phyloP scores from a whole-genome alignment of 257 asterid genomes.

The Forsythia suspensa region DNA sequence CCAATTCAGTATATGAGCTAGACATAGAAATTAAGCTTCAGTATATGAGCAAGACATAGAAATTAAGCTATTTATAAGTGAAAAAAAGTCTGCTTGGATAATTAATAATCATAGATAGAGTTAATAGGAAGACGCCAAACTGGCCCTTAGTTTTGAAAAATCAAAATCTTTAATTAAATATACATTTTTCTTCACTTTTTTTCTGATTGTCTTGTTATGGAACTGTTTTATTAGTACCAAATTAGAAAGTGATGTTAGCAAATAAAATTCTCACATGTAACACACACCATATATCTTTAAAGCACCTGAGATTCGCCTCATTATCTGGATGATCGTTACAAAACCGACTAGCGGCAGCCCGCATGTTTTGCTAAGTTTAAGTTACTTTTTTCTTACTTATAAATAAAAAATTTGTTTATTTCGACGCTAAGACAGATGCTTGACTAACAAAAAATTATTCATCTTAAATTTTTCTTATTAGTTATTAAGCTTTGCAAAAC shows the following conservation, averaged over 20 bases:
- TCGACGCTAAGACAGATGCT: too few relatives aligned
- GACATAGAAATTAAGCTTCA: not conserved
- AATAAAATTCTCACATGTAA: not conserved
- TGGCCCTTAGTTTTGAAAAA: not conserved
- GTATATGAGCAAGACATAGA: not conserved
- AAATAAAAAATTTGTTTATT: too few relatives aligned
- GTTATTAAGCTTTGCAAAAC: too few relatives aligned
- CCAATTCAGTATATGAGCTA: not conserved
- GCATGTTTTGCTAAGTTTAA: not conserved
- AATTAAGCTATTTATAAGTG: constrained; percentile 10
- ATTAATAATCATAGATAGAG: not conserved
- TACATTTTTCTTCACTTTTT: not conserved
- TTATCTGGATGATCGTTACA: not conserved
- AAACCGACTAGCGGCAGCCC: not conserved
- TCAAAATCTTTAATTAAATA: not conserved
- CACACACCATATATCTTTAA: not conserved
- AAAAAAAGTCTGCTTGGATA: not conserved
- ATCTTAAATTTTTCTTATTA: too few relatives aligned
- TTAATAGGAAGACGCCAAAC: not conserved
- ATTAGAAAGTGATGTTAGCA: not conserved
- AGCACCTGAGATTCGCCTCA: not conserved
- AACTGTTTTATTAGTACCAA: not conserved
- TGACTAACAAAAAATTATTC: too few relatives aligned
- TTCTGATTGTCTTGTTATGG: not conserved
- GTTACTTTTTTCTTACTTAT: not conserved